Base-by-base conservation (phyloP, 768 basidiomycete genomes). In the Galerina sulciceps region DNA sequence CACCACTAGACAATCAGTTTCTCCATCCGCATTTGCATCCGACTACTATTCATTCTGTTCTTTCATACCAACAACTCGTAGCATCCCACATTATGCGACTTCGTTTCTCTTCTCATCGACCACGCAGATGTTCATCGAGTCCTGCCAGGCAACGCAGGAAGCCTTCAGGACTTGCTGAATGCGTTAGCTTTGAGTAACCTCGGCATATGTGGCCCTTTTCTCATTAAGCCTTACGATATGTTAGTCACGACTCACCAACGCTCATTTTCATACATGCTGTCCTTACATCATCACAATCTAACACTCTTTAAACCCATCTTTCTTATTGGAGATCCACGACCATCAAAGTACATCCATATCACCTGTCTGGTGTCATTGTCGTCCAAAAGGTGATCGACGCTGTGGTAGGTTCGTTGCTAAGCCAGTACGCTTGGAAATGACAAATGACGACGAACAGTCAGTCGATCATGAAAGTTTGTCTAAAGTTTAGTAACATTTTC, bases 51-150 rank as follows among this genome's bases (percentile, higher is more conserved):
- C 52, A 57, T 36, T 46, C 59, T 4, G 37, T 57, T 13, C 36
- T 58, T 35, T 58, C 61, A 20, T 61, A 65, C 15, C 61, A 58
- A 23, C 60, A 60, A 23, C 56, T 65, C 43, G 58, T 65, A 5
- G 57, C 65, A 9, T 22, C 49, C 22, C 44, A 58, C 0, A 20
- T 43, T 37, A 18, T 63, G 22, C 61, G 61, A 2, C 61, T 48
- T n/a, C 41, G 26, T 6, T 52, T 55, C 14, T 38, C 52, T 6
- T n/a, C 66, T 17, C 54, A 69, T 37, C 65, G 64, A 63, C 18
- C 15, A 31, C 26, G n/a, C 6, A 13, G 13, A 18, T 22, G 22
- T 14, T 35, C 22, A 37, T 23, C 46, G 10, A 41, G 11, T 13
- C 26, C 26, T 5, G 45, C 13, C 23, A 48, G 45, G 44, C 41